Evolutionary conservation across 306 rosid species (phyloP), one percentile per base, ranked within the genome.

Genomic region (Rubus idaeus): DNA sequence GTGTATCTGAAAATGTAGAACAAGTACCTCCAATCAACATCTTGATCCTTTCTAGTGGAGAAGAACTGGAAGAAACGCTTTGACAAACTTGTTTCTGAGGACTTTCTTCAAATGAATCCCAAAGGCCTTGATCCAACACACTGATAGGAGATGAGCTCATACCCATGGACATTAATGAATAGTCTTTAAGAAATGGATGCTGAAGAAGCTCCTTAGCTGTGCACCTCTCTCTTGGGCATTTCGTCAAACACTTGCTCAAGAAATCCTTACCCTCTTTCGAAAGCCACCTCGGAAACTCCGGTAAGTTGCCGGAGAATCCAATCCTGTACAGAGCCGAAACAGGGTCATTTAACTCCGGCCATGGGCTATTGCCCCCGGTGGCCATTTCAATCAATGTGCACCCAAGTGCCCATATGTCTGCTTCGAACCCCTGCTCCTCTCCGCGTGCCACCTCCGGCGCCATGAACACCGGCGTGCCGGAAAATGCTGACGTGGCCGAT

Each of bases 381-480:
- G 84, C 89, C 91, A 88, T 85, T 72, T 88, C 91, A n/a, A 88
- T 79, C 52, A 88, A 42, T 5, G 89, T 88, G 60, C 91, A 85
- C n/a, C 91, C 91, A 41, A 85, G 81, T 35, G 89, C 87, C 91
- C 91, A 85, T 35, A 85, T 50, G 66, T 86, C 91, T 4, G 85
- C 86, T 49, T 71, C 83, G 26, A 83, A 83, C 20, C 86, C 86
- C 74, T 86, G 89, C 23, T 77, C 85, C 42, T 74, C 83, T 8
- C 89, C 86, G 0, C 85, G 71, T 12, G 85, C 86, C 49, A 85
- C 91, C 61, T 86, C 91, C 20, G 89, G 89, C 3, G 89, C 82
- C 91, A 85, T 86, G 68, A 79, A 85, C 76, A 79, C 57, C n/a
- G 91, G 89, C 20, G 91, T 81, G 40, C 91, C 89, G n/a, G 83